Conservation (phyloP, 2,329 filamentous ascomycete genomes). For the Gliomastix tumulicola region DNA sequence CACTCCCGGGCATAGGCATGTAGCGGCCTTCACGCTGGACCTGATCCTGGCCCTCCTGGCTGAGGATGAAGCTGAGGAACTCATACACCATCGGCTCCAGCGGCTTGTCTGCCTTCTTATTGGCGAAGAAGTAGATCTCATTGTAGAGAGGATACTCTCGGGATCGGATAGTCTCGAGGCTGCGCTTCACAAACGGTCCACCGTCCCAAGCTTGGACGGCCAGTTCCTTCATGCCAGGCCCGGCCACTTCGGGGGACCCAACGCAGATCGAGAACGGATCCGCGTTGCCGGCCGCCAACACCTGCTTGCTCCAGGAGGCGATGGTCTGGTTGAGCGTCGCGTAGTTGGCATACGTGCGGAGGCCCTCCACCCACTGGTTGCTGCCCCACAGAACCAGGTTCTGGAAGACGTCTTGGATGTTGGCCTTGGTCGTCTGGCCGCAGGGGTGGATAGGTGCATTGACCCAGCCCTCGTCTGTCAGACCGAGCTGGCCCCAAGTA, state of each 20-base stretch:
- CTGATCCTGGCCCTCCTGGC: not conserved
- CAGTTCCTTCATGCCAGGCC: not conserved
- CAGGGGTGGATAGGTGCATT: not conserved
- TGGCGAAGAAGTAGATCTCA: not conserved
- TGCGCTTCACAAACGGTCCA: not conserved
- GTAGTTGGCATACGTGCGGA: not conserved
- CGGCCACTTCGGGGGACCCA: not conserved
- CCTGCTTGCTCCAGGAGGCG: not conserved
- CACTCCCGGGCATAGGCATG: not conserved
- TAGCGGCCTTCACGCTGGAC: not conserved
- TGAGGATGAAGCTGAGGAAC: not conserved
- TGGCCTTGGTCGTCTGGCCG: not conserved
- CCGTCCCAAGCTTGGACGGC: not conserved
- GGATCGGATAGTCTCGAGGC: not conserved
- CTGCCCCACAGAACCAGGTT: not conserved
- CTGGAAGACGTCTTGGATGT: not conserved
- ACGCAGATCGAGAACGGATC: not conserved
- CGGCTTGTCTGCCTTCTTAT: not conserved
- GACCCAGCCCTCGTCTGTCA: not conserved
- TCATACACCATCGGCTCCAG: not conserved
- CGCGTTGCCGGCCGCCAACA: not conserved
- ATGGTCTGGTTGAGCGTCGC: not conserved
- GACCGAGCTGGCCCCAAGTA: not conserved
- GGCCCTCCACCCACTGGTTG: not conserved
- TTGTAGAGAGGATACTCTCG: not conserved